Evolutionary conservation across 169 alveolate genomes (phyloP), one percentile per base, ranked within the genome.

Genomic region (Eimeria praecox): DNA sequence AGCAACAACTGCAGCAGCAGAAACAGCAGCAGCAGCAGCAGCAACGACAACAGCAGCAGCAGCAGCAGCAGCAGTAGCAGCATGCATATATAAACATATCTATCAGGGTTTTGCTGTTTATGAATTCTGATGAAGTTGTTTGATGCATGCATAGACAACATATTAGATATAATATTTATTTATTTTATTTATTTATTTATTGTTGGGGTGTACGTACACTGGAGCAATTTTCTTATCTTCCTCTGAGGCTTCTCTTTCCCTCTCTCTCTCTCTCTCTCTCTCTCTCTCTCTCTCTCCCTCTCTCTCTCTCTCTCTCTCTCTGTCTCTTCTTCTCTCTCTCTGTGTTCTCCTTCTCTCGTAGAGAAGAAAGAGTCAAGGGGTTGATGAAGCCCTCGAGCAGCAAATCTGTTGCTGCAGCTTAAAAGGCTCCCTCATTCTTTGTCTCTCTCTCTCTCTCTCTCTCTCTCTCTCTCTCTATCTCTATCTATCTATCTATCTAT

Each of bases 11-110:
- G 80, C 80, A 69, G 80, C 80, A 69, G 80, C 80, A 69, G 80
- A 38, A 69, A 18, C 80, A 69, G 80, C 42, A n/a, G 42, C 80
- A 69, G 80, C 80, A n/a, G 80, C 42, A 69, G 44, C 80, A 69
- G 80, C 80, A 69, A 69, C 38, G 3, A 22, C 44, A 35, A 42
- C 46, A 35, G 80, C 38, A 20, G 80, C 38, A 69, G 80, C 80
- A 69, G 27, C 66, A 16, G 24, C 66, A 56, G 27, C 66, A 14
- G 66, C 66, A 56, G 66, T 27, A 9, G 80, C 75, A 24, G 9
- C n/a, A n/a, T n/a, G n/a, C n/a, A n/a, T n/a, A n/a, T n/a, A n/a
- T n/a, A n/a, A n/a, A n/a, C n/a, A n/a, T n/a, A n/a, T n/a, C n/a
- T n/a, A n/a, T n/a, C n/a, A n/a, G n/a, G n/a, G n/a, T n/a, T n/a